phyloP scores from a whole-genome alignment of 1,284 basidiomycete species.

The Cutaneotrichosporon cyanovorans region DNA sequence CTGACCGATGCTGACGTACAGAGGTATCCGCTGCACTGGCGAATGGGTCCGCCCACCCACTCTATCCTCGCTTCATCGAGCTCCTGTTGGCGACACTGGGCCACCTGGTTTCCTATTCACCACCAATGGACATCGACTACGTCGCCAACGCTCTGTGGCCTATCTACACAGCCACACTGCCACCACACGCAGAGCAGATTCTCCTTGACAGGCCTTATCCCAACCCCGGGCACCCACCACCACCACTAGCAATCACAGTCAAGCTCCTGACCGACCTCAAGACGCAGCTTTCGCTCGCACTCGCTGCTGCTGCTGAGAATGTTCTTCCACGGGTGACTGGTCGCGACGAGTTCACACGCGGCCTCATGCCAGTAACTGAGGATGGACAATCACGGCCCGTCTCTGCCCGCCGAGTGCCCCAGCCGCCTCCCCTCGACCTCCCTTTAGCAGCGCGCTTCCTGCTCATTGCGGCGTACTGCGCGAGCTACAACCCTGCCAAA shows the following conservation, averaged over 20 bases:
- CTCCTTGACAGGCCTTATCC: constrained; percentile 20
- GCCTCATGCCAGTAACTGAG: constrained; percentile 14
- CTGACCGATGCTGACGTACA: constrained; percentile 32
- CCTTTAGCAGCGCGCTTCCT: constrained; percentile 65
- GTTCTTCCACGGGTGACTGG: constrained; percentile 30
- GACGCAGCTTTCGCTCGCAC: constrained; percentile 30
- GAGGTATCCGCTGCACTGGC: constrained; percentile 25
- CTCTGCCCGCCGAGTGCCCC: constrained; percentile 20
- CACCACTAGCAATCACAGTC: constrained; percentile 28
- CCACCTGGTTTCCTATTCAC: constrained; percentile 53
- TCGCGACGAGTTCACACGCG: constrained; percentile 22
- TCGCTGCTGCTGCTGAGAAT: constrained; percentile 34
- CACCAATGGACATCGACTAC: constrained; percentile 64
- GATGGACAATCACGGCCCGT: constrained; percentile 3
- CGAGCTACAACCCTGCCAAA: constrained; percentile 76
- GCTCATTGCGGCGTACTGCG: constrained; percentile 71
- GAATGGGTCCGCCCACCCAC: constrained; percentile 43
- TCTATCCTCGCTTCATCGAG: constrained; percentile 62
- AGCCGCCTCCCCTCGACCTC: constrained; percentile 41
- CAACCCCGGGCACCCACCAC: constrained; percentile 18
- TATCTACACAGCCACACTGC: constrained; percentile 43
- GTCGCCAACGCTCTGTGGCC: constrained; percentile 73
- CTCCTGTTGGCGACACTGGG: constrained; percentile 59
- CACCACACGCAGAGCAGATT: constrained; percentile 31
- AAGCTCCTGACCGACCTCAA: constrained; percentile 43